Evolutionary conservation across 2,329 filamentous ascomycete genomes (phyloP).

Genomic region (Fusarium veterinarium): DNA sequence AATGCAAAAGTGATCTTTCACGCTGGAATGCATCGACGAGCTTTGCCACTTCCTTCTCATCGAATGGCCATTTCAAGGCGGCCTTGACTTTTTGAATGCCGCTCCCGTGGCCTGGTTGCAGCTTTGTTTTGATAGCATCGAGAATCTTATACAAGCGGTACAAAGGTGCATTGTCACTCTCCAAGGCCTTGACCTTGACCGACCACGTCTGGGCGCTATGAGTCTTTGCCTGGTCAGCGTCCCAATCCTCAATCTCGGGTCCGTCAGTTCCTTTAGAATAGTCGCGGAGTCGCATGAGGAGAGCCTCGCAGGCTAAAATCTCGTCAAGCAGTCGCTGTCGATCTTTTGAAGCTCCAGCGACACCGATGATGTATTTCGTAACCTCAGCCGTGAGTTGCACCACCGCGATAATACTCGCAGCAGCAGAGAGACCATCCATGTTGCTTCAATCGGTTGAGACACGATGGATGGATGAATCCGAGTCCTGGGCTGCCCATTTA

Average conservation of each 20-base stretch:
- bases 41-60: conserved; percentile 28
- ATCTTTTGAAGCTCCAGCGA: conserved; percentile 25
- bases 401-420: conserved; percentile 39
- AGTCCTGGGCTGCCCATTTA: not conserved
- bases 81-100: not conserved
- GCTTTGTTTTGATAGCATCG: conserved; percentile 15
- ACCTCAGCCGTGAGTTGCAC: conserved; percentile 34
- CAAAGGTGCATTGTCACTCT: conserved; percentile 33
- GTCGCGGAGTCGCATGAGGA: conserved; percentile 4
- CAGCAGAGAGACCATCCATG: conserved; percentile 1
- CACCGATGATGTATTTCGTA: conserved; percentile 24
- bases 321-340: conserved; percentile 32
- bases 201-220: conserved; percentile 17
- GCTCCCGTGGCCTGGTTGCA: conserved; percentile 8
- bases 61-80: conserved; percentile 13
- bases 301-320: conserved; percentile 25
- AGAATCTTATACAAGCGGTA: conserved; percentile 16
- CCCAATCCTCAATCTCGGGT: not conserved
- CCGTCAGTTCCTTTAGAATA: not conserved
- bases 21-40: not conserved
- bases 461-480: not conserved
- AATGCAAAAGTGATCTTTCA: not conserved
- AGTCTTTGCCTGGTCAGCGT: not conserved
- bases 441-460: not conserved
- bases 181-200: conserved; percentile 34